These are phyloP conservation scores for Brassica rapa DNA, from an alignment of 345 rosid genomes.

Conservation along the genomic window DNA sequence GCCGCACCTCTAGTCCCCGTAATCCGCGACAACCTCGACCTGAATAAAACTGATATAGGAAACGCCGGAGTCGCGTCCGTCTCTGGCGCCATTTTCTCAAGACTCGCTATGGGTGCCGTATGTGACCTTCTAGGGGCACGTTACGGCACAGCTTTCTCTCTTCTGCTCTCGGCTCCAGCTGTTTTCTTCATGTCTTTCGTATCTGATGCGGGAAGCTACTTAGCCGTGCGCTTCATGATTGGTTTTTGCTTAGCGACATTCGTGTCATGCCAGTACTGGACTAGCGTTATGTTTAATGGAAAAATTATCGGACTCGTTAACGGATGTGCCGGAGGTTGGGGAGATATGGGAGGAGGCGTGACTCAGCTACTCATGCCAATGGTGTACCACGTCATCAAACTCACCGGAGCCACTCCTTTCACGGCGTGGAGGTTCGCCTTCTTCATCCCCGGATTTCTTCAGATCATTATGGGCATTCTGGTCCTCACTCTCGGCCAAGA, in stretches of 20 bases:
- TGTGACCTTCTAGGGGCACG: conserved; percentile 82
- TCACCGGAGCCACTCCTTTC: conserved; percentile 68
- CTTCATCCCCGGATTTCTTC: conserved; percentile 69
- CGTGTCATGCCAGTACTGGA: conserved; percentile 93
- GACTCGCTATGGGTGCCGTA: conserved; percentile 81
- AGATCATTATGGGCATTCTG: conserved; percentile 63
- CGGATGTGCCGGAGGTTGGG: conserved; percentile 91
- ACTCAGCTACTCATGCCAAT: conserved; percentile 86
- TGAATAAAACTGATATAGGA: conserved; percentile 65
- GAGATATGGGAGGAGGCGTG: conserved; percentile 89
- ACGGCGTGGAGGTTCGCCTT: conserved; percentile 91
- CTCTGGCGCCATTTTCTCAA: conserved; percentile 79
- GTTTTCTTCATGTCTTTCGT: conserved; percentile 88
- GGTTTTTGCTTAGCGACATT: conserved; percentile 90
- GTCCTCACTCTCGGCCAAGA: conserved; percentile 84
- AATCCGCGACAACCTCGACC: conserved; percentile 75
- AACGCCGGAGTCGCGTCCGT: conserved; percentile 92
- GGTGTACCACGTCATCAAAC: conserved; percentile 56
- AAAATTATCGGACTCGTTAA: conserved; percentile 80
- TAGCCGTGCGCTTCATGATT: conserved; percentile 82
- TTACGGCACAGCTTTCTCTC: conserved; percentile 68
- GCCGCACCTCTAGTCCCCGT: conserved; percentile 85
- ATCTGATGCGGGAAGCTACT: conserved; percentile 56
- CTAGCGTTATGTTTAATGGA: conserved; percentile 79
- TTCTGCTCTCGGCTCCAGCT: conserved; percentile 72